Evolutionary conservation across 2,329 filamentous ascomycete species (phyloP), one percentile per base, ranked within the genome.

Genomic region (Rutstroemia sp.): DNA sequence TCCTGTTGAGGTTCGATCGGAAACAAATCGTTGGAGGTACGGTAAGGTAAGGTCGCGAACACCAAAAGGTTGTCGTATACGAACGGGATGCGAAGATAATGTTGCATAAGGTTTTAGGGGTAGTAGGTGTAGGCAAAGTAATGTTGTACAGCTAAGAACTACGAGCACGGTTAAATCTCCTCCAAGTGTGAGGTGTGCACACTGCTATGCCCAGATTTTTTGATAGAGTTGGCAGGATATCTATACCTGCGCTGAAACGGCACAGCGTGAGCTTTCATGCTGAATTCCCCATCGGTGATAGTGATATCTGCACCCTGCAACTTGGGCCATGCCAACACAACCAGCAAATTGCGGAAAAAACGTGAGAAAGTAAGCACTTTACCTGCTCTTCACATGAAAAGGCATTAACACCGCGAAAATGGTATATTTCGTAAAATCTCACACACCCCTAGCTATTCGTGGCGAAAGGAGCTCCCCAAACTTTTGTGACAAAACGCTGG

Each of bases 241-340:
- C 34, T 19, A 21, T 19, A 48, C 16, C n/a, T 38, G 40, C n/a
- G 36, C 44, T 54, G 42, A 48, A 54, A 54, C 51, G 51, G 51
- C 51, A 48, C 51, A 54, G 51, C 51, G 51, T 48, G 48, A 36
- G 44, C 39, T 54, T 54, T 23, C 51, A 54, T 49, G 44, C 45
- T 49, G 51, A 42, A 34, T 23, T 10, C 51, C 51, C 34, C 30
- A 49, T 54, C 49, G 45, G 51, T 17, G 12, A 40, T 54, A 54
- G 30, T 38, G 51, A 54, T 25, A 48, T 48, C 21, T 48, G n/a
- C 51, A 48, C 45, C 51, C 45, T 54, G 51, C 30, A 54, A 54
- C 42, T 14, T 48, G 44, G 30, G 25, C 51, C 42, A 54, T 25
- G 51, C 51, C 51, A 53, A 38, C 27, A 34, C 21, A 46, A 42